Evolutionary conservation across 2,329 filamentous ascomycete species (phyloP).

Genomic region (Monilinia fructicola): DNA sequence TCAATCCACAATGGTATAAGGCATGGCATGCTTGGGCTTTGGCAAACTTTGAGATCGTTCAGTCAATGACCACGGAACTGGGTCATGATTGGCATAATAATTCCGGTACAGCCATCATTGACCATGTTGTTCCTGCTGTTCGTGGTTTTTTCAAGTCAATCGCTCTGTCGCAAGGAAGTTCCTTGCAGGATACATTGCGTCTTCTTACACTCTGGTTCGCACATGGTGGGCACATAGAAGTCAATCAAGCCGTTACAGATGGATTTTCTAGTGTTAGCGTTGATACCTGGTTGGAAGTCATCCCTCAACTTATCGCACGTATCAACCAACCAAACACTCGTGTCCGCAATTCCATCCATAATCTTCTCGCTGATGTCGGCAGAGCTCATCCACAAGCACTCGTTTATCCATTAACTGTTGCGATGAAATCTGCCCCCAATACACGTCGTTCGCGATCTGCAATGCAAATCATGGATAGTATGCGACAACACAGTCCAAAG

Average conservation of each 20-base stretch:
- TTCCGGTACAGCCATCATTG: conserved; percentile 66
- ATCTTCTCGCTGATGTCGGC: conserved; percentile 87
- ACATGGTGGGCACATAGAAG: conserved; percentile 83
- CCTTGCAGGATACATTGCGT: conserved; percentile 90
- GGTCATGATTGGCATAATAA: conserved; percentile 44
- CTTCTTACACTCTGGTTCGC: conserved; percentile 95
- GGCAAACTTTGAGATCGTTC: conserved; percentile 97
- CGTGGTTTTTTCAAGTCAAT: conserved; percentile 98
- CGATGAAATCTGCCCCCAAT: conserved; percentile 89
- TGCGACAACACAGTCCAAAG: conserved; percentile 89
- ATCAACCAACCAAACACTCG: conserved; percentile 94
- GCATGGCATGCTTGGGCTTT: conserved; percentile 99
- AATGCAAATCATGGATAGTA: conserved; percentile 93
- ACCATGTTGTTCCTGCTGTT: conserved; percentile 92
- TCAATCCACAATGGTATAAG: conserved; percentile 96
- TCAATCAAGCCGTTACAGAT: conserved; percentile 84
- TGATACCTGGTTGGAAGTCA: conserved; percentile 98
- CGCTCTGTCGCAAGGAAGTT: conserved; percentile 84
- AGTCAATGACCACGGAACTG: conserved; percentile 55
- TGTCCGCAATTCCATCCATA: conserved; percentile 88
- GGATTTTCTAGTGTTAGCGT: conserved; percentile 90
- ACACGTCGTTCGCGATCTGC: conserved; percentile 83
- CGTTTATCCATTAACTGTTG: conserved; percentile 94
- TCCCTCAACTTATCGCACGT: conserved; percentile 92
- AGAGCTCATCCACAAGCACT: conserved; percentile 92